These are phyloP conservation scores for Chytriomyces sp. DNA, from an alignment of 192 early-diverging fungal species.

Conservation along the genomic window DNA sequence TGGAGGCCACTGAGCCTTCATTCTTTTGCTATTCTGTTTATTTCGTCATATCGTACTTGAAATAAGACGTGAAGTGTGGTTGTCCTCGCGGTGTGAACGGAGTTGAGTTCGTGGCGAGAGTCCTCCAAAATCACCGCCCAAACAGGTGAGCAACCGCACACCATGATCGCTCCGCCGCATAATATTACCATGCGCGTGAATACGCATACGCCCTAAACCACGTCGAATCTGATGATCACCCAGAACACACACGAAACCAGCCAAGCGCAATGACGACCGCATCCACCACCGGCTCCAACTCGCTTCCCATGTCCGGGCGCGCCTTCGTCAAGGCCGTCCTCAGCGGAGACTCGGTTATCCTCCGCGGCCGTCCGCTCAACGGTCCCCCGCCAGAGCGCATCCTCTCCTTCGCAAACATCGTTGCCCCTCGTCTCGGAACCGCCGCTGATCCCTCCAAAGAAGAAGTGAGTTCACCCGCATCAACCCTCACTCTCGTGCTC, in stretches of 20 bases:
- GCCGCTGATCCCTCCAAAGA: slow-evolving; percentile 76
- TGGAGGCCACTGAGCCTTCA: slow-evolving; percentile 64
- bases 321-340: slow-evolving; percentile 87
- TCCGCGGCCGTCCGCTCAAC: slow-evolving; percentile 77
- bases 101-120: not conserved
- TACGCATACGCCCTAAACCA: too few species aligned
- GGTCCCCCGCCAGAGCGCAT: slow-evolving; percentile 85
- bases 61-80: not conserved
- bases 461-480: slow-evolving; percentile 70
- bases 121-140: not conserved
- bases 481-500: too few species aligned
- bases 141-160: too few species aligned
- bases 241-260: too few species aligned
- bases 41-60: too few species aligned
- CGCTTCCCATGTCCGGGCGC: slow-evolving; percentile 42
- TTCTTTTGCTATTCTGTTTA: too few species aligned
- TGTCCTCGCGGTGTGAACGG: not conserved
- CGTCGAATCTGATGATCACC: too few species aligned
- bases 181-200: too few species aligned
- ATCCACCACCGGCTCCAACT: not conserved
- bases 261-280: slow-evolving; percentile 8
- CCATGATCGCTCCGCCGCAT: too few species aligned
- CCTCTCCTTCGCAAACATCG: slow-evolving; percentile 79
- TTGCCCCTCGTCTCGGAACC: slow-evolving; percentile 81
- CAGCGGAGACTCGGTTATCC: slow-evolving; percentile 89